These are phyloP conservation scores for Hypoxylon rubiginosum DNA, from an alignment of 2,329 filamentous ascomycete species.

Conservation along the genomic window DNA sequence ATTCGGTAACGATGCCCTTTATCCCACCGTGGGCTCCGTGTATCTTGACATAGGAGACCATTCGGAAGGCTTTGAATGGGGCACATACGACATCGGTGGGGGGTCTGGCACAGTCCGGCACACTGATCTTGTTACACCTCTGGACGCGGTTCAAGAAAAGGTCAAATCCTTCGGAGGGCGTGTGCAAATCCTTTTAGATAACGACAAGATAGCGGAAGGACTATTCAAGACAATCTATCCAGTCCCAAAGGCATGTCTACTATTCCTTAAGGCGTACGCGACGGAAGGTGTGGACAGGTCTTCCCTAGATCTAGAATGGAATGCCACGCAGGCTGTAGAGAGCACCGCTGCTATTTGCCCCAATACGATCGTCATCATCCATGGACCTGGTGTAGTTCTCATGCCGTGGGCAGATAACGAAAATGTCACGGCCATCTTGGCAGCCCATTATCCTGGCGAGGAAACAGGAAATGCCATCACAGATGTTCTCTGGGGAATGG, in stretches of 20 bases:
- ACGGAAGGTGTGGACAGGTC: conserved; percentile 73
- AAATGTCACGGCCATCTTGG: conserved; percentile 80
- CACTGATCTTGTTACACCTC: conserved; percentile 66
- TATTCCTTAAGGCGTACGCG: conserved; percentile 84
- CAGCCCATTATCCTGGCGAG: conserved; percentile 85
- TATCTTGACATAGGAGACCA: conserved; percentile 28
- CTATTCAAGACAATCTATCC: conserved; percentile 63
- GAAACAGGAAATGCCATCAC: conserved; percentile 84
- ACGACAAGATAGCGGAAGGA: conserved; percentile 60
- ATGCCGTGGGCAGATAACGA: conserved; percentile 78
- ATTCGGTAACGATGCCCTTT: conserved; percentile 43
- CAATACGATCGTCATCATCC: conserved; percentile 76
- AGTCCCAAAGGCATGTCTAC: conserved; percentile 80
- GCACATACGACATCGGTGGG: conserved; percentile 67
- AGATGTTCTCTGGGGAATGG: conserved; percentile 72
- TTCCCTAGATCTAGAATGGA: conserved; percentile 23
- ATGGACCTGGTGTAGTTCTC: conserved; percentile 54
- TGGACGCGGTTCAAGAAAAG: conserved; percentile 64
- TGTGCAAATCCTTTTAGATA: conserved; percentile 57
- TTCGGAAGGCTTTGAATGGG: conserved; percentile 56
- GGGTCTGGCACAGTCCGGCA: conserved; percentile 66
- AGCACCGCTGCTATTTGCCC: conserved; percentile 36
- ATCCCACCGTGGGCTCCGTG: background rate
- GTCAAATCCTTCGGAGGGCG: conserved; percentile 55
- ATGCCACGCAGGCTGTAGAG: conserved; percentile 32